phyloP scores from a whole-genome alignment of 169 alveolate species.

The Plasmodium sp. region DNA sequence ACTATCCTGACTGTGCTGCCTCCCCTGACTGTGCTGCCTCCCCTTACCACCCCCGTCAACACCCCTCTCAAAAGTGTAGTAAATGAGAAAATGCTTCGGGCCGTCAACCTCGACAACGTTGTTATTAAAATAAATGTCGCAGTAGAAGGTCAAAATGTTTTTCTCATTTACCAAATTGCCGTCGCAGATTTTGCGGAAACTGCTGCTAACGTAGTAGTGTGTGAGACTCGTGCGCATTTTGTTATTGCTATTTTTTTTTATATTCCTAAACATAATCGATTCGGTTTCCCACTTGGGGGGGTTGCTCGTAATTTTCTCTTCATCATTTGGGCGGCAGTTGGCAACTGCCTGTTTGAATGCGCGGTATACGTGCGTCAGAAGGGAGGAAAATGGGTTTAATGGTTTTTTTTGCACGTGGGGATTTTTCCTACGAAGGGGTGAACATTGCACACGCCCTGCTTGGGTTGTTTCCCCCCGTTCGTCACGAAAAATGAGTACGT shows the following conservation, averaged over 20 bases:
- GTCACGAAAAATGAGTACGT: not conserved
- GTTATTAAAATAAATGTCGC: constrained; percentile 74
- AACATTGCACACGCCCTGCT: not conserved
- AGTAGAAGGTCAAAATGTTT: constrained; percentile 63
- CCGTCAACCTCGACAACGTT: constrained; percentile 72
- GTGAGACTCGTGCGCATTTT: constrained; percentile 72
- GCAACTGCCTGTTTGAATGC: not conserved
- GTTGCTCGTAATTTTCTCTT: not conserved
- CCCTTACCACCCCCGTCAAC: not conserved
- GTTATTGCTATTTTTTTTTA: constrained; percentile 69
- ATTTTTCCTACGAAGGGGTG: not conserved
- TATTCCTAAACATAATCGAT: constrained; percentile 13
- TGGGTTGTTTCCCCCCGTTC: not conserved
- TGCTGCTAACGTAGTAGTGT: constrained; percentile 70
- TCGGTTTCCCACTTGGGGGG: constrained; percentile 22
- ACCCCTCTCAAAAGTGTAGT: not conserved
- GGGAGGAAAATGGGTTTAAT: constrained; percentile 14
- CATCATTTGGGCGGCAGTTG: not conserved
- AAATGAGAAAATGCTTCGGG: constrained; percentile 66
- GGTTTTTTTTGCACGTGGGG: not conserved
- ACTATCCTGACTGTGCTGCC: not conserved
- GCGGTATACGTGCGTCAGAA: constrained; percentile 1
- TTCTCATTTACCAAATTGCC: constrained; percentile 46
- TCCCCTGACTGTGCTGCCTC: not conserved
- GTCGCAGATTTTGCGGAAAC: constrained; percentile 32